Conservation (phyloP, 805 yeast species). For the Kregervanrija delftensis region DNA sequence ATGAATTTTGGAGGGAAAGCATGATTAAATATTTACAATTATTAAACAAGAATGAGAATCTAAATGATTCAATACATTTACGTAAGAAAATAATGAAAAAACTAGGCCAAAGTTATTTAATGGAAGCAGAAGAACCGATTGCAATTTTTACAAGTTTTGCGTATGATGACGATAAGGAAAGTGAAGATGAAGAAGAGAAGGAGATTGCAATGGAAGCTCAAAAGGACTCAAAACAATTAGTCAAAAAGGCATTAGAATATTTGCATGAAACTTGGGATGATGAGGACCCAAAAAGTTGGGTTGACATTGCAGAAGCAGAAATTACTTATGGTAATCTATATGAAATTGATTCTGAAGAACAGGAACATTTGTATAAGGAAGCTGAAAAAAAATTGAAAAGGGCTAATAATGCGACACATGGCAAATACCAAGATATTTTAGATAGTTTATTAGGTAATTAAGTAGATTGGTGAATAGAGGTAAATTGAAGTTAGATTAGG, state of each 20-base stretch:
- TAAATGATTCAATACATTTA: background rate
- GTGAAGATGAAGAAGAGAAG: constrained; percentile 19
- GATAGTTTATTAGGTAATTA: constrained; percentile 36
- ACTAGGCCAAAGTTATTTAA: constrained; percentile 56
- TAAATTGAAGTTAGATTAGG: background rate
- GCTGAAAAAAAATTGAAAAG: constrained; percentile 64
- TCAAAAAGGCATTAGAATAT: constrained; percentile 48
- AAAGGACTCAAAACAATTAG: constrained; percentile 38
- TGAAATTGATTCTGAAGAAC: constrained; percentile 59
- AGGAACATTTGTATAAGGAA: constrained; percentile 53
- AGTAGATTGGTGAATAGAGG: constrained; percentile 6
- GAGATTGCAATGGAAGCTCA: constrained; percentile 38
- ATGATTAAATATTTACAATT: constrained; percentile 28
- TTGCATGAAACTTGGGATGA: constrained; percentile 55
- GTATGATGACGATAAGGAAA: constrained; percentile 33
- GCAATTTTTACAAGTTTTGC: constrained; percentile 46
- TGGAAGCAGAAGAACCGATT: constrained; percentile 59
- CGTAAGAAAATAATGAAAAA: constrained; percentile 25
- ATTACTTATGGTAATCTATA: constrained; percentile 72
- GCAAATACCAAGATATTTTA: constrained; percentile 59
- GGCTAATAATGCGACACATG: constrained; percentile 78
- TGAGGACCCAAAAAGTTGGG: constrained; percentile 78
- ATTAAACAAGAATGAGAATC: constrained; percentile 19
- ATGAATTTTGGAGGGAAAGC: constrained; percentile 51
- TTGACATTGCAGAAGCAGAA: constrained; percentile 76